Evolutionary conservation across 225 moss, liverwort and hornwort genomes (phyloP), one percentile per base, ranked within the genome.

Genomic region (Bryoerythrophyllum caledonicum): DNA sequence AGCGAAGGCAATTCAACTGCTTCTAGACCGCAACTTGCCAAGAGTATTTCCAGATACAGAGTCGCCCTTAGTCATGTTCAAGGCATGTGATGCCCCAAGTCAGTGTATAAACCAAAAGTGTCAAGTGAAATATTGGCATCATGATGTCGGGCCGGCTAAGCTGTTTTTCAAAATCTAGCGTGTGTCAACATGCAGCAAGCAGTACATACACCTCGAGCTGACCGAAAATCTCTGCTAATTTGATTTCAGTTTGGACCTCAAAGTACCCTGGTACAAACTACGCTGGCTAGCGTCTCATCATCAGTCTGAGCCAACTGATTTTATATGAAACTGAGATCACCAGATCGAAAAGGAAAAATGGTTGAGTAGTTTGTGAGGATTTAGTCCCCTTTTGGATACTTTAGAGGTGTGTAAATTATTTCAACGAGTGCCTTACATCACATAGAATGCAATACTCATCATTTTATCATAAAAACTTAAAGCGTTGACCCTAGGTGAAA

Each of bases 211-310:
- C 40, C 53, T 62, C 28, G 7, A 67, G 52, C 60, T 79, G 74
- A 24, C 44, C 54, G 55, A 74, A 61, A 72, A 68, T 55, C 14
- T 20, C 25, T 8, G 14, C 55, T 73, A 40, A 25, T 25, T 35
- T 57, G 0, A 12, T 37, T 70, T 65, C 49, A 38, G 64, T 70
- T 75, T 23, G 63, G 40, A 54, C 13, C 43, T 12, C 27, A 10
- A 48, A 44, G 54, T 70, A 76, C 76, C 37, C 7, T 23, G 1
- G 65, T 55, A 71, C 64, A 1, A 0, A 43, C 13, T 3, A 26
- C 28, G n/a, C 41, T 1, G 38, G 38, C 20, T 61, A 51, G 40
- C 37, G 17, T 44, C 70, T 76, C 67, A 67, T 75, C 44, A 49
- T 67, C 67, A 48, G n/a, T 58, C 44, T 44, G 48, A 46, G 44